Base-by-base conservation (phyloP, 164 flowering plant genomes). In the Dillenia turbinata region DNA sequence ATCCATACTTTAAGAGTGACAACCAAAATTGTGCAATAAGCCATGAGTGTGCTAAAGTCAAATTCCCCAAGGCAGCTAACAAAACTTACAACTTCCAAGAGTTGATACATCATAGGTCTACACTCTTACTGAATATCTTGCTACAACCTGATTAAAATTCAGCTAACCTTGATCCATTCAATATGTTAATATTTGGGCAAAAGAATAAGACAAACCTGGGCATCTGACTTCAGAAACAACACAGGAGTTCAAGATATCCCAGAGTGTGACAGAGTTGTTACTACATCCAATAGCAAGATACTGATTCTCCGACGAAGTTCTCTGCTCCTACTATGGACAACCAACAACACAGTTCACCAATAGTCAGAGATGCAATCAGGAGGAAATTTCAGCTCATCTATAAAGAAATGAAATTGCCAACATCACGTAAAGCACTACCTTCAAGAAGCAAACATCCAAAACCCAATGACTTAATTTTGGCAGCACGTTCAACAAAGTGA, bases 281-380 rank as follows among this genome's bases (percentile, higher is more conserved):
- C 92, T 83, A 16, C 96, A 87, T 43, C 99, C 99, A n/a, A 95
- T 61, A 10, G 88, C 97, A 66, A 95, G 81, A 70, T 57, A 71
- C 54, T 74, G 73, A 52, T 40, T 24, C 50, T 69, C 54, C 40
- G 65, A 64, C 55, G 74, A 56, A 40, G 52, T 59, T 8, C 24
- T 12, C 55, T 16, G 59, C 60, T 71, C 78, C 87, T 78, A 66
- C 67, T 59, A 63, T 45, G 15, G 51, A 74, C 54, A 63, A 49
- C 52, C 46, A 70, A 56, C 9, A 47, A 26, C 9, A 70, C 61
- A 61, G 57, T 19, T 47, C 43, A 33, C 58, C 22, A 49, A 57
- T 14, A 9, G 9, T 17, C 47, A 57, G 11, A 56, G 40, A 44
- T 9, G 17, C n/a, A 61, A 15, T 12, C 9, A 44, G 5, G 12